A percentile compares a stretch with the other conserved stretches of the same genome.
Conservation (phyloP, 208 protist species). For the Trypanosoma boissoni region DNA sequence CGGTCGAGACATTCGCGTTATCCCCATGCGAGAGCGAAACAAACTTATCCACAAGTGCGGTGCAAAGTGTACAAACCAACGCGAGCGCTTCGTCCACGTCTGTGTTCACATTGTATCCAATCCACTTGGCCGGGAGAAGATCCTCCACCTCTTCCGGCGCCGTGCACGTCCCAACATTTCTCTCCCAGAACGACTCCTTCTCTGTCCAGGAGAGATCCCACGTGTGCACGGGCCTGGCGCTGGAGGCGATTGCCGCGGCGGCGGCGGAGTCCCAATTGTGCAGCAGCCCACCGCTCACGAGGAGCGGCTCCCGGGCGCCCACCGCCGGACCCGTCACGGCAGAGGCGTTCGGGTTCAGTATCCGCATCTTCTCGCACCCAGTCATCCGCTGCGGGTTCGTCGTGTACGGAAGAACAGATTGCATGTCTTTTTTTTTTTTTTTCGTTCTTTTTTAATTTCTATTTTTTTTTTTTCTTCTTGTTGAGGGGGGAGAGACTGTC, state of each 20-base stretch:
- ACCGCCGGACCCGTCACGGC: conserved; percentile 67
- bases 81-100: conserved; percentile 86
- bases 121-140: conserved; percentile 82
- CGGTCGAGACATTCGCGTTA: conserved; percentile 73
- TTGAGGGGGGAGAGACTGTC: too few species aligned
- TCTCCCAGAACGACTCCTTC: conserved; percentile 76
- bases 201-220: conserved; percentile 83
- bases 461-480: too few species aligned
- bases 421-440: too few species aligned
- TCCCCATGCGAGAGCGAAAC: conserved; percentile 71
- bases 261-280: conserved; percentile 83
- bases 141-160: conserved; percentile 85
- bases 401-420: conserved; percentile 84
- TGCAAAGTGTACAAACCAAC: conserved; percentile 87
- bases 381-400: conserved; percentile 72
- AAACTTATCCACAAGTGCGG: conserved; percentile 81
- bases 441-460: too few species aligned
- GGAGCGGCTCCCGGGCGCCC: conserved; percentile 47
- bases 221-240: conserved; percentile 56
- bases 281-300: conserved; percentile 69
- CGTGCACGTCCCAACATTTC: conserved; percentile 64
- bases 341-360: conserved; percentile 69
- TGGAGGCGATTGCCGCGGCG: conserved; percentile 49
- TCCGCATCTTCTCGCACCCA: conserved; percentile 73
- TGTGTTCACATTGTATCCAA: conserved; percentile 77